Evolutionary conservation across 768 basidiomycete genomes (phyloP), one percentile per base, ranked within the genome.

Genomic region (Leccinum arenicola): DNA sequence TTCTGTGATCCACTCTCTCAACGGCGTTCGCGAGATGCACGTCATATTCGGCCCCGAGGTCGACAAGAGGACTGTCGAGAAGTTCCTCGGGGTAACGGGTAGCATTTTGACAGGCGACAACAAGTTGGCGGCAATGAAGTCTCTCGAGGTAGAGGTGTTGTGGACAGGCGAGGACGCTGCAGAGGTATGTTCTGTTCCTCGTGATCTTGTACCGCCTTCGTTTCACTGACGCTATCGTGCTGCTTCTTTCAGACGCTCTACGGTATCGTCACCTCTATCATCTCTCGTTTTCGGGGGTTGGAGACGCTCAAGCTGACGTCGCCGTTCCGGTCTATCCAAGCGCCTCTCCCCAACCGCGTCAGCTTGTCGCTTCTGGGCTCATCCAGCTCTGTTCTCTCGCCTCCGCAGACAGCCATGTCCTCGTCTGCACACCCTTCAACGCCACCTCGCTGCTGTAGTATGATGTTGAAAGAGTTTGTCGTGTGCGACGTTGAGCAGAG

Each of bases 61-160:
- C n/a, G 71, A 72, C 52, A 72, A 68, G 63, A 56, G 71, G 51
- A 72, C 73, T 0, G 71, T 68, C 10, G 71, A 74, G 43, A 72
- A 72, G 33, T 72, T 72, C 38, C 68, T 72, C 23, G 69, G 63
- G 0, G 58, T 65, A 0, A 66, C 68, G 17, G 71, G 71, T 15
- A 61, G 56, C 35, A 64, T 66, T 51, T 27, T 72, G 12, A 57
- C 66, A 1, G 65, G 63, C 5, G 57, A 52, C 14, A 47, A 58
- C 35, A 65, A 59, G 29, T 17, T 33, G 0, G 59, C 35, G 10
- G 63, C 56, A 10, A 61, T 72, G 45, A 60, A 59, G 6, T 64
- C 57, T 15, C 67, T 72, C 14, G 71, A 72, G 35, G 63, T 72
- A 4, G 71, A 72, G 23, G 71, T 70, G 5, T 53, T 31, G 35